These are phyloP conservation scores for Exophiala phaeomuriformis DNA, from an alignment of 2,329 filamentous ascomycete genomes.

Conservation along the genomic window DNA sequence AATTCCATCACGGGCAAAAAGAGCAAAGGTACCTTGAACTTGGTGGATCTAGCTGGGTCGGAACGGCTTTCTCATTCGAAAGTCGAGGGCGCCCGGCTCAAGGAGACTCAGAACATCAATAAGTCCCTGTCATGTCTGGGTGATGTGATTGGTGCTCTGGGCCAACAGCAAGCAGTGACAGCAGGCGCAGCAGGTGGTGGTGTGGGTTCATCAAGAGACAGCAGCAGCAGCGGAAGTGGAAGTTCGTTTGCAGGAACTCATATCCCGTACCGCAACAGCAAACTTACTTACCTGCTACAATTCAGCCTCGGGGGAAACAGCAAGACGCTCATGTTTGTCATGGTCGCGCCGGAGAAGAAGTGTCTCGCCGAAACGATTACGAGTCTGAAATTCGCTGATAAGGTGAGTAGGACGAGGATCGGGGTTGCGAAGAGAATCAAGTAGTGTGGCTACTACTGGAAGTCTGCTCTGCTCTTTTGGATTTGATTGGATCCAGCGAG, in stretches of 20 bases:
- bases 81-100: slow-evolving; percentile 76
- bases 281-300: slow-evolving; percentile 91
- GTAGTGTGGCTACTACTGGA: too few species aligned
- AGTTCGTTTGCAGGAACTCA: slow-evolving; percentile 53
- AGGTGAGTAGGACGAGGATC: slow-evolving; percentile 48
- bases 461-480: too few species aligned
- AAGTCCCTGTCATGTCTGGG: slow-evolving; percentile 85
- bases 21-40: slow-evolving; percentile 87
- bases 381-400: slow-evolving; percentile 91
- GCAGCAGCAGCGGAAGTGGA: slow-evolving; percentile 5
- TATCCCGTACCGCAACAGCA: slow-evolving; percentile 91
- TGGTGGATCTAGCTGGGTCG: slow-evolving; percentile 90
- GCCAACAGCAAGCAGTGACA: slow-evolving; percentile 49
- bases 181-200: not conserved
- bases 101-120: slow-evolving; percentile 97
- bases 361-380: slow-evolving; percentile 90
- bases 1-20: slow-evolving; percentile 72
- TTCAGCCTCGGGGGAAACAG: slow-evolving; percentile 91
- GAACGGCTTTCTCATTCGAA: slow-evolving; percentile 83
- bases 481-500: too few species aligned
- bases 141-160: slow-evolving; percentile 91
- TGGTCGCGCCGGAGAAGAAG: slow-evolving; percentile 85
- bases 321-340: slow-evolving; percentile 98
- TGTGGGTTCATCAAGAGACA: slow-evolving; percentile 6
- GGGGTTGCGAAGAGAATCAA: slow-evolving; percentile 23